Percentiles rank a stretch among this genome's conserved stretches.
Conservation (phyloP, 129 eudicot species). For the Dittrichia graveolens region DNA sequence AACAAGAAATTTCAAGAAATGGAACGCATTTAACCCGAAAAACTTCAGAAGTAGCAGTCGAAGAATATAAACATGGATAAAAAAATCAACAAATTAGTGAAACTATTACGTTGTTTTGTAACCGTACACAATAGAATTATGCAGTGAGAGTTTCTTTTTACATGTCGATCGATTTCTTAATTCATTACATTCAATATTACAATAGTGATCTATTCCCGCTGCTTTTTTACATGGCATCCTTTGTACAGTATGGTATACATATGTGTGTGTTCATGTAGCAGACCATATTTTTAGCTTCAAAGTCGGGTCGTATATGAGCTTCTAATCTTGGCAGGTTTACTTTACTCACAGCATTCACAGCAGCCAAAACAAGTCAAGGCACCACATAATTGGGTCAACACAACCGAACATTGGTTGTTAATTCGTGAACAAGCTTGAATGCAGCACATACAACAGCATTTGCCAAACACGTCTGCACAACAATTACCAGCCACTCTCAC, state of each 20-base stretch:
- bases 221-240: not conserved
- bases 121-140: not conserved
- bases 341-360: slow-evolving; percentile 6
- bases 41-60: slow-evolving; percentile 24
- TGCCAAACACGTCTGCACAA: slow-evolving; percentile 47
- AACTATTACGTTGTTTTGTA: not conserved
- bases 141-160: not conserved
- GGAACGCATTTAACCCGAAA: not conserved
- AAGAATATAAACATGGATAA: slow-evolving; percentile 18
- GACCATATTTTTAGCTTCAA: too few relatives aligned
- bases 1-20: slow-evolving; percentile 35
- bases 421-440: slow-evolving; percentile 55
- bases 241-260: not conserved
- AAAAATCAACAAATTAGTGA: not conserved
- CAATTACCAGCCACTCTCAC: slow-evolving; percentile 64
- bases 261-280: too few relatives aligned
- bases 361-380: slow-evolving; percentile 75
- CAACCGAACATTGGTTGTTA: slow-evolving; percentile 65
- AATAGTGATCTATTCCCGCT: not conserved
- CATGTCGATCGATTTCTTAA: not conserved
- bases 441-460: slow-evolving; percentile 86
- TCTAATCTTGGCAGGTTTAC: too few relatives aligned
- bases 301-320: too few relatives aligned
- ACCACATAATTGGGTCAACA: slow-evolving; percentile 66
- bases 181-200: not conserved